Conservation (phyloP, 768 basidiomycete genomes). For the Dioszegia crocea region DNA sequence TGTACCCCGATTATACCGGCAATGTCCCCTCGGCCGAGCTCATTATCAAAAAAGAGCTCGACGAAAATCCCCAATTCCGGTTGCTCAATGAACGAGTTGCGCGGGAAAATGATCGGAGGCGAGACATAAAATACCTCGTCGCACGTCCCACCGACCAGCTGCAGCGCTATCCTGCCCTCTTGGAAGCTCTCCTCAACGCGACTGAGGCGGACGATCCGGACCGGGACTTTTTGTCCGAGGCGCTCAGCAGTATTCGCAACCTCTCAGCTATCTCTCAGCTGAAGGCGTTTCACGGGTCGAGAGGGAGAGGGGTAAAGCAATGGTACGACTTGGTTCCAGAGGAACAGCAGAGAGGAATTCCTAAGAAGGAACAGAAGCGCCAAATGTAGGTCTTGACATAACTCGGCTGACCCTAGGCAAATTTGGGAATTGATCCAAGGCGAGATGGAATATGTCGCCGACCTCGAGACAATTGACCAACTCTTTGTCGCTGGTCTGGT, state of each 20-base stretch:
- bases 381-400: constrained; percentile 62
- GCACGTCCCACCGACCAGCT: constrained; percentile 75
- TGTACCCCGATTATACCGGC: constrained; percentile 69
- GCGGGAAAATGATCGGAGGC: constrained; percentile 58
- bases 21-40: constrained; percentile 81
- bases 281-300: constrained; percentile 82
- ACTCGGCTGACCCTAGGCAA: constrained; percentile 55
- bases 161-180: constrained; percentile 74
- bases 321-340: constrained; percentile 82
- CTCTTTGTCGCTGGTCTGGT: constrained; percentile 61
- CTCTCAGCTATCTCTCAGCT: constrained; percentile 76
- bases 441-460: constrained; percentile 91
- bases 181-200: constrained; percentile 81
- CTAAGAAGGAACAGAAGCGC: constrained; percentile 73
- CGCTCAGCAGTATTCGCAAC: constrained; percentile 75
- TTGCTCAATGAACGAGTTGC: constrained; percentile 65
- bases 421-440: constrained; percentile 94
- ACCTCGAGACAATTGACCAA: constrained; percentile 79
- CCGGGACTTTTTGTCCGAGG: constrained; percentile 73
- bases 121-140: constrained; percentile 74
- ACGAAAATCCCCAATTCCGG: constrained; percentile 72
- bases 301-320: constrained; percentile 78
- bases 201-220: constrained; percentile 78
- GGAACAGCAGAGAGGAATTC: constrained; percentile 60
- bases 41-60: constrained; percentile 77